phyloP scores from a whole-genome alignment of 306 rosid genomes.

The Glycine latifolia region DNA sequence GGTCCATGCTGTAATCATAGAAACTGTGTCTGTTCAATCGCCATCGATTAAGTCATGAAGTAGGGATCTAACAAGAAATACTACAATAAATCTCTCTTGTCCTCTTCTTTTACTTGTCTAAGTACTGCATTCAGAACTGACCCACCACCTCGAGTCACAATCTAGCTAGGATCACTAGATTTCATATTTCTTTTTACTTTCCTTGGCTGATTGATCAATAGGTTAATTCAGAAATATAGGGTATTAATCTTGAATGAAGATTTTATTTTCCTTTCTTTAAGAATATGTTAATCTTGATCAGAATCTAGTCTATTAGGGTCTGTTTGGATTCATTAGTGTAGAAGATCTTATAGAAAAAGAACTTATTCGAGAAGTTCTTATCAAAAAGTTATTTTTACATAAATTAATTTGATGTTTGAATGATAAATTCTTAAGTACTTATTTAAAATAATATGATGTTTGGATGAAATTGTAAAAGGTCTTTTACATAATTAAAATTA shows the following conservation, averaged over 20 bases:
- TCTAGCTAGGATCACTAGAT: not conserved
- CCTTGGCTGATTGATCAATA: not conserved
- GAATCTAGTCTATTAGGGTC: not conserved
- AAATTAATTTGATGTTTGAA: no score
- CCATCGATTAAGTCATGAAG: constrained; percentile 42
- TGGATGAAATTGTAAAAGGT: no score
- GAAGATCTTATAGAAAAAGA: no score
- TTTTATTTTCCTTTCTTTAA: not conserved
- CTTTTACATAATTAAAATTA: no score
- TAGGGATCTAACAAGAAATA: constrained; percentile 13
- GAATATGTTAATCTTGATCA: not conserved
- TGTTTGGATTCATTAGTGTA: no score
- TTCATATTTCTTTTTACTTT: not conserved
- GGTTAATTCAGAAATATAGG: not conserved
- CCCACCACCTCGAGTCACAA: no score
- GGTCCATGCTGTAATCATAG: constrained; percentile 49
- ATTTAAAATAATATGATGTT: no score
- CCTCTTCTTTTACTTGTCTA: constrained; percentile 53
- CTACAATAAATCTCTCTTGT: constrained; percentile 8
- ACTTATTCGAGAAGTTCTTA: no score
- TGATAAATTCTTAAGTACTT: no score
- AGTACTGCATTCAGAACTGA: not conserved
- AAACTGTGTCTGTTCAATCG: constrained; percentile 37
- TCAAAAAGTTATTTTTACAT: no score
- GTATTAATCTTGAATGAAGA: not conserved